phyloP scores from a whole-genome alignment of 805 yeast genomes.

The Saccharomycopsis javanensis region DNA sequence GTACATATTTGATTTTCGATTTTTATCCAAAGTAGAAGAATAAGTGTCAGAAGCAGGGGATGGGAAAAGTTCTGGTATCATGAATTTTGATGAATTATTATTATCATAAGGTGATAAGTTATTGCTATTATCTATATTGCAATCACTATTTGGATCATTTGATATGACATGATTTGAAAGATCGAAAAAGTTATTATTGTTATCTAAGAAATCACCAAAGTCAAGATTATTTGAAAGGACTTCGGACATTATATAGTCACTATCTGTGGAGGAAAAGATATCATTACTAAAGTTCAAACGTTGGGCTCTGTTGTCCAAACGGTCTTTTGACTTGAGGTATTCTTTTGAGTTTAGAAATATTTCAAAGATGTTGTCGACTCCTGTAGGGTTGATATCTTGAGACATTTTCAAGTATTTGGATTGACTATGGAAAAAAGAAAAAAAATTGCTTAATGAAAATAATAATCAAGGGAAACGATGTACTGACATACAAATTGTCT shows the following conservation, averaged over 20 bases:
- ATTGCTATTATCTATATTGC: not conserved
- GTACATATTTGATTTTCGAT: not conserved
- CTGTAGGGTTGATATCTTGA: not conserved
- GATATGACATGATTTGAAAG: not conserved
- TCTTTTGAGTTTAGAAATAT: not conserved
- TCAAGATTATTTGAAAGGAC: conserved; percentile 1
- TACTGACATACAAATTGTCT: too few relatives aligned
- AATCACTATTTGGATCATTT: not conserved
- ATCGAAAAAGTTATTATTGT: not conserved
- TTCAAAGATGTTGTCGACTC: not conserved
- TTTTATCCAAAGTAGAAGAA: not conserved
- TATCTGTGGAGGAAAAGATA: not conserved
- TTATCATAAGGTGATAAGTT: not conserved
- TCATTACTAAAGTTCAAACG: not conserved
- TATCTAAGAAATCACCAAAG: conserved; percentile 6
- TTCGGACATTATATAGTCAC: not conserved
- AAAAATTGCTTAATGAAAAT: too few relatives aligned
- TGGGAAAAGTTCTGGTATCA: not conserved
- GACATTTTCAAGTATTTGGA: not conserved
- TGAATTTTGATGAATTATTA: not conserved
- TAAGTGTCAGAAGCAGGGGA: not conserved
- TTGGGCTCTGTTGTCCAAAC: not conserved
- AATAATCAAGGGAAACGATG: too few relatives aligned
- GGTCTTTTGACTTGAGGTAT: not conserved
- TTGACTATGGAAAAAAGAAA: too few relatives aligned